These are phyloP conservation scores for Aspergillus tubingensis DNA, from an alignment of 2,329 filamentous ascomycete genomes.

Conservation along the genomic window DNA sequence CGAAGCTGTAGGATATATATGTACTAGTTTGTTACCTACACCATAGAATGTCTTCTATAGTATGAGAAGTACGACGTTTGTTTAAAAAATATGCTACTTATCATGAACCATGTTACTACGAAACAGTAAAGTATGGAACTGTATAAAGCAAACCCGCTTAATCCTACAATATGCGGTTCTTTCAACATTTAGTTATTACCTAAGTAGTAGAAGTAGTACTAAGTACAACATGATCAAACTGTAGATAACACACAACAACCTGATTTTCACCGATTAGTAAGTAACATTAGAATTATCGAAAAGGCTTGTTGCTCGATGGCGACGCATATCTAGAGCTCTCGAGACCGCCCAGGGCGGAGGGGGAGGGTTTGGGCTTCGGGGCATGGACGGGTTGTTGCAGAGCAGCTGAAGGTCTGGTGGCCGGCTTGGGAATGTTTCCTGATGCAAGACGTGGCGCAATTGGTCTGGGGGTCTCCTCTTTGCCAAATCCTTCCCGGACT, in stretches of 20 bases:
- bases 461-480: not conserved
- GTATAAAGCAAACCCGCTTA: not conserved
- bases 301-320: not conserved
- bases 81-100: not conserved
- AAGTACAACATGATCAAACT: not conserved
- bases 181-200: not conserved
- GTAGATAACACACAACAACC: not conserved
- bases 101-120: too few relatives aligned
- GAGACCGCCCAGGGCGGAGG: slow-evolving; percentile 2
- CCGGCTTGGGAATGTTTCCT: not conserved
- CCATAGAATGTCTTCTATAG: not conserved
- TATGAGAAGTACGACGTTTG: not conserved
- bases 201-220: not conserved
- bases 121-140: too few relatives aligned
- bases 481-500: not conserved
- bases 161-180: not conserved
- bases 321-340: slow-evolving; percentile 15
- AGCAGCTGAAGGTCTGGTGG: not conserved
- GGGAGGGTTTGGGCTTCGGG: not conserved
- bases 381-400: slow-evolving; percentile 21
- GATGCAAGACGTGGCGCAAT: too few relatives aligned
- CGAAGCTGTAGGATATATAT: slow-evolving; percentile 50
- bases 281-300: not conserved
- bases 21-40: not conserved
- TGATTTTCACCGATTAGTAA: not conserved